A percentile compares a stretch with the other conserved stretches of the same genome.
phyloP scores from a whole-genome alignment of 2,329 filamentous ascomycete species.

The Aspergillus udagawae region DNA sequence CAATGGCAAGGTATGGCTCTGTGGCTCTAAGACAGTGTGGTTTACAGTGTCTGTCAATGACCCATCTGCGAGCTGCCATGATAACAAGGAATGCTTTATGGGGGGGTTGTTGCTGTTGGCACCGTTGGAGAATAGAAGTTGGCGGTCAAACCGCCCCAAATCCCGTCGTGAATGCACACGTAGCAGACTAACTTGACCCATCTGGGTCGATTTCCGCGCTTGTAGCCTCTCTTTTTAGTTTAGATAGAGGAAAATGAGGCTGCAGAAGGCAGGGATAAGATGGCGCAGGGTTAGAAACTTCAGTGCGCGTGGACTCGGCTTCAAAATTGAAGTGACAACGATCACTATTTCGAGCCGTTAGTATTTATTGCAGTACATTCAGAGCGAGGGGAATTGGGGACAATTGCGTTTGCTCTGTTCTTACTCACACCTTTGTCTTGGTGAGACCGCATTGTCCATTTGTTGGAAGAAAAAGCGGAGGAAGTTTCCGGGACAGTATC shows the following conservation, averaged over 20 bases:
- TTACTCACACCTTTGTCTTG: neutral
- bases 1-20: neutral
- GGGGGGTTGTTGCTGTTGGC: conserved; percentile 3
- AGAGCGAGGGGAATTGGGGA: neutral
- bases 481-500: neutral
- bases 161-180: conserved; percentile 34
- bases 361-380: neutral
- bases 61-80: neutral
- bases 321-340: neutral
- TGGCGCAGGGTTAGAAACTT: neutral
- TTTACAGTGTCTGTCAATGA: neutral
- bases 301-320: neutral
- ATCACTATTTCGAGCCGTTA: neutral
- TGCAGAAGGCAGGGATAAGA: neutral
- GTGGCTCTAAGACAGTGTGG: neutral
- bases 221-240: conserved; percentile 7
- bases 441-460: neutral
- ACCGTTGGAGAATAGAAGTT: conserved; percentile 6
- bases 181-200: conserved; percentile 25
- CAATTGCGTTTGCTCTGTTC: neutral
- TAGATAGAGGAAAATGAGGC: conserved; percentile 3
- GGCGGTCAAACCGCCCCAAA: conserved; percentile 15
- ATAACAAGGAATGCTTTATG: neutral
- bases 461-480: neutral
- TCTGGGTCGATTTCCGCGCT: conserved; percentile 18